phyloP scores from a whole-genome alignment of 2,329 filamentous ascomycete genomes.

The Fusarium sulawesiense region DNA sequence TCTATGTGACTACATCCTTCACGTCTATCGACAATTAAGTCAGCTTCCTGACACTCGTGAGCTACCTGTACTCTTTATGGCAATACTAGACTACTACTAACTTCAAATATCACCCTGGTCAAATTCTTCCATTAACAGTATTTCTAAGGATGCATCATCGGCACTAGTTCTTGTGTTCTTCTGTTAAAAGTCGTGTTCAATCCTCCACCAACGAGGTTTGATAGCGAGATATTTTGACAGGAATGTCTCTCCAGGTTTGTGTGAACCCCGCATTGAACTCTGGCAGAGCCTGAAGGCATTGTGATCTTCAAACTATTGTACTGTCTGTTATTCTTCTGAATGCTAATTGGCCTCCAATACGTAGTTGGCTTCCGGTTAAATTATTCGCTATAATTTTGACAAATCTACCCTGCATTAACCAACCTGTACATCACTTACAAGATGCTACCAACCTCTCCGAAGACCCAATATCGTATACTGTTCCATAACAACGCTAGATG shows the following conservation, averaged over 20 bases:
- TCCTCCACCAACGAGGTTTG: background rate
- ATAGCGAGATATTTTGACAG: background rate
- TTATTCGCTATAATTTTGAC: background rate
- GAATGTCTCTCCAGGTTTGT: background rate
- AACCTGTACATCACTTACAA: background rate
- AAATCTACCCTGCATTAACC: background rate
- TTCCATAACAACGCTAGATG: background rate
- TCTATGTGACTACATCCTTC: background rate
- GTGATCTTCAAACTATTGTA: background rate
- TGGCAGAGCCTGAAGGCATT: background rate
- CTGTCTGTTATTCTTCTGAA: too few relatives aligned
- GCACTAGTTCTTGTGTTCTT: background rate
- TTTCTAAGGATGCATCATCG: background rate
- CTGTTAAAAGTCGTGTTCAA: background rate
- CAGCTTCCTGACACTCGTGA: background rate
- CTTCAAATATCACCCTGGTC: background rate
- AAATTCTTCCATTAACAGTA: background rate
- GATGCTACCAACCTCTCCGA: background rate
- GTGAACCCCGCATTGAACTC: background rate
- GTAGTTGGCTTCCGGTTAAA: conserved; percentile 5
- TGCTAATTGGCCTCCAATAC: background rate
- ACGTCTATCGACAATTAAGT: background rate
- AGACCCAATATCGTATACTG: background rate
- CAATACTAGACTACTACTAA: background rate
- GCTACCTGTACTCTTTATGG: background rate